These are phyloP conservation scores for Wickerhamomyces mucosus DNA, from an alignment of 805 yeast genomes.

Conservation along the genomic window DNA sequence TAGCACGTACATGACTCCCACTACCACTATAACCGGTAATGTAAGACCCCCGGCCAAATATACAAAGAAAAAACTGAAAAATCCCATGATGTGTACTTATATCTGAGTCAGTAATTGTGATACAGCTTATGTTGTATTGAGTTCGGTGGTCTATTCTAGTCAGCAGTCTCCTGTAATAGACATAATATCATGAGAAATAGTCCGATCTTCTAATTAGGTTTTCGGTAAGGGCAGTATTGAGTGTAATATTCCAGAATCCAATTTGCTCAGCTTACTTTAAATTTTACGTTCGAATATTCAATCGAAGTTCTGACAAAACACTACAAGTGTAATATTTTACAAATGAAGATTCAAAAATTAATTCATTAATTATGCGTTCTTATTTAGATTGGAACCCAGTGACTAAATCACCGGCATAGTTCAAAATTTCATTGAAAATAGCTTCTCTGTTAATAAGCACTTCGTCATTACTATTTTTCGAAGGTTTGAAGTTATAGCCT, in stretches of 20 bases:
- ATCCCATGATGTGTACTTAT: no score
- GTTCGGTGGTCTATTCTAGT: no score
- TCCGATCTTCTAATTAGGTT: no score
- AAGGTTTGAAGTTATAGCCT: slow-evolving; percentile 67
- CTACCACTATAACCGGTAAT: slow-evolving; percentile 50
- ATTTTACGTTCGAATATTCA: no score
- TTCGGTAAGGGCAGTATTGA: no score
- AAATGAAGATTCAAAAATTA: background rate
- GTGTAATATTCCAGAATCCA: no score
- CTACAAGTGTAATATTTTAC: background rate
- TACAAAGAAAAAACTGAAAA: slow-evolving; percentile 29
- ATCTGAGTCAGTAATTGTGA: no score
- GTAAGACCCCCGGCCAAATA: slow-evolving; percentile 79
- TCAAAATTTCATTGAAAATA: slow-evolving; percentile 59
- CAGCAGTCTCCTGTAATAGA: no score
- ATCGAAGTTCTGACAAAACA: no score
- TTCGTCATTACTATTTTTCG: slow-evolving; percentile 34
- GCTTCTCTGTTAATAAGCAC: slow-evolving; percentile 64
- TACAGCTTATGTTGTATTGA: no score
- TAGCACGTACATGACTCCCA: slow-evolving; percentile 30
- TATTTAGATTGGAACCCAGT: slow-evolving; percentile 24
- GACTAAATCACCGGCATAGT: slow-evolving; percentile 60
- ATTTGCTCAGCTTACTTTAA: no score
- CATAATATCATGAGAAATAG: no score
- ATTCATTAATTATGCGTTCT: background rate